phyloP scores from a whole-genome alignment of 768 basidiomycete genomes.

The Agaricus bisporus region DNA sequence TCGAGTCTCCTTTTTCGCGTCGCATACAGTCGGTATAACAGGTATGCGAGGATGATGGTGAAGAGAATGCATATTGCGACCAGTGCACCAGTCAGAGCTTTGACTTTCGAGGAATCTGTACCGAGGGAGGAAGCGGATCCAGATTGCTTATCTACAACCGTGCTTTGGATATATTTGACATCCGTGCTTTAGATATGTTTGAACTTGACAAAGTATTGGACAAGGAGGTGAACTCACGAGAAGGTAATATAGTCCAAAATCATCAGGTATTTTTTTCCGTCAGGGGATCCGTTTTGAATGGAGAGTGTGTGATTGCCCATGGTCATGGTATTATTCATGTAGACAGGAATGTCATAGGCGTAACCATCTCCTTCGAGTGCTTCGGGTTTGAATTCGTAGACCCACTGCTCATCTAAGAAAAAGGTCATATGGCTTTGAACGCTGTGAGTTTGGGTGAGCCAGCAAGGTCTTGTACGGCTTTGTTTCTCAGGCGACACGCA shows the following conservation, averaged over 20 bases:
- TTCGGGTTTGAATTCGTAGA: background rate
- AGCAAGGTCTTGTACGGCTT: background rate
- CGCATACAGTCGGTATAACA: slow-evolving; percentile 1
- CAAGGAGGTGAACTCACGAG: slow-evolving; percentile 1
- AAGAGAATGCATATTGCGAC: slow-evolving; percentile 6
- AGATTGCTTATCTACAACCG: background rate
- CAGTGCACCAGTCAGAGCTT: slow-evolving; percentile 1
- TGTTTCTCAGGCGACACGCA: background rate
- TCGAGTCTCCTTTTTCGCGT: background rate
- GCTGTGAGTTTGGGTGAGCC: background rate
- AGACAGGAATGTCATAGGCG: slow-evolving; percentile 5
- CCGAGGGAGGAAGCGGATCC: background rate
- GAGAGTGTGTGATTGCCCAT: slow-evolving; percentile 9
- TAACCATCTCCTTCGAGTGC: background rate
- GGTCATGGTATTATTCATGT: background rate
- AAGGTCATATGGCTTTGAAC: slow-evolving; percentile 2
- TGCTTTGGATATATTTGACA: background rate
- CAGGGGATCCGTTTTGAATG: slow-evolving; percentile 6
- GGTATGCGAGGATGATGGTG: slow-evolving; percentile 1
- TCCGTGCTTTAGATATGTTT: background rate
- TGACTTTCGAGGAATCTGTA: background rate
- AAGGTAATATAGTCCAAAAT: slow-evolving; percentile 11
- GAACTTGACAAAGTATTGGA: background rate
- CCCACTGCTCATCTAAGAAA: background rate
- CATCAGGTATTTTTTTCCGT: slow-evolving; percentile 4